Base-by-base conservation (phyloP, 2,329 filamentous ascomycete species). In the Pestalotiopsis sp. region DNA sequence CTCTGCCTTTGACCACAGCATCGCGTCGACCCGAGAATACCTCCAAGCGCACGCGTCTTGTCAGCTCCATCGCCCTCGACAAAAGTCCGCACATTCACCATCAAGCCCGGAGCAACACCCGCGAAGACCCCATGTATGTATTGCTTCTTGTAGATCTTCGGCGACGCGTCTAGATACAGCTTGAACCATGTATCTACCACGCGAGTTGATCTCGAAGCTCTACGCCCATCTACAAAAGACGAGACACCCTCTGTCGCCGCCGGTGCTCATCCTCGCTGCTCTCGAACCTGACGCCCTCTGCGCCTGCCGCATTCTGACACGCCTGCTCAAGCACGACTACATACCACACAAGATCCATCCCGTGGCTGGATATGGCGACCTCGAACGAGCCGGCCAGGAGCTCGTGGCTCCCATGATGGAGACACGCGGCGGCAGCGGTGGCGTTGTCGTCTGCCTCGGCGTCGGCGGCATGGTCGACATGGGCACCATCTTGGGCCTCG, bases 271-370 rank as follows among this genome's bases (percentile, higher is more conserved):
- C 71, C 92, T 99, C 68, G 95, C 95, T 72, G 93, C 95, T 45
- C 92, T 98, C 78, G 95, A 98, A 77, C 94, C 96, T 67, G 96
- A 99, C 83, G 93, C 96, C 71, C 90, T 99, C 71, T 98, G 95
- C 81, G 96, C 95, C 71, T 97, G 94, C 79, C 94, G 95, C 70
- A 98, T 99, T 70, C 89, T 99, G 62, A 97, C 95, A 2, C 88
- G 92, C 64, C 87, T 99, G n/a, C 86, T 99, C 70, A 98, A 97
- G 82, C 92, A 95, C 85, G 96, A 99, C 84, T 98, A 97, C 78
- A 97, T 99, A 74, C 93, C 92, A 14, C 95, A 98, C 84, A 98
- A 98, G 82, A 97, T 98, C 77, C 93, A 98, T 76, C 96, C 96
- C 1, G 92, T 99, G 67, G 90, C 93, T 23, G 96, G 96, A 67